Evolutionary conservation across 495 filamentous ascomycete genomes (phyloP).

Genomic region (Entonaema liquescens): DNA sequence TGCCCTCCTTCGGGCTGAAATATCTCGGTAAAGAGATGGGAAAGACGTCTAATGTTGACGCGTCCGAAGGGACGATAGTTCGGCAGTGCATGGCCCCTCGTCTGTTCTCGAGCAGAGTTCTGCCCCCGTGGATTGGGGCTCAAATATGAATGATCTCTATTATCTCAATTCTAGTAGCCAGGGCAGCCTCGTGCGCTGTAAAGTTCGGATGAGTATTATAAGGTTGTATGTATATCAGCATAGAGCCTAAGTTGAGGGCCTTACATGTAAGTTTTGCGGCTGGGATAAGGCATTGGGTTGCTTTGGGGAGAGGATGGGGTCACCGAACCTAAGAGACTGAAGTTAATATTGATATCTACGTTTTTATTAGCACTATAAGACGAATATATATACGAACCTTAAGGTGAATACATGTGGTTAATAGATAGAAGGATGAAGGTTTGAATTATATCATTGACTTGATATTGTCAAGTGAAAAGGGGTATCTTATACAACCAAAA

Average conservation of each 20-base stretch:
- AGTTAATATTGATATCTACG: background rate
- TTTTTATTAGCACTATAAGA: background rate
- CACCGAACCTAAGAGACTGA: background rate
- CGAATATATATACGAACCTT: background rate
- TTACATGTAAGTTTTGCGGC: conserved; percentile 18
- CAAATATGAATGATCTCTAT: conserved; percentile 14
- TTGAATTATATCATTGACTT: background rate
- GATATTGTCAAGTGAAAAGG: background rate
- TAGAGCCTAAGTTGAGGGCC: conserved; percentile 2
- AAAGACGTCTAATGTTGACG: conserved; percentile 21
- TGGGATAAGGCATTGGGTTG: background rate
- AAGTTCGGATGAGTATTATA: conserved; percentile 22
- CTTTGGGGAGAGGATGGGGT: conserved; percentile 1
- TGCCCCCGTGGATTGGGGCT: conserved; percentile 3
- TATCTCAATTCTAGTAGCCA: background rate
- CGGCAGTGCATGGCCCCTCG: conserved; percentile 17
- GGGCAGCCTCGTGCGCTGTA: background rate
- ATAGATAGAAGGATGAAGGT: background rate
- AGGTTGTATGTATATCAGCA: conserved; percentile 11
- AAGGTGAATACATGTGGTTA: background rate
- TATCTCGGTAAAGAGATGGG: conserved; percentile 9
- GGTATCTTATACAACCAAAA: background rate
- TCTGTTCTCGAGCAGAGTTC: conserved; percentile 9
- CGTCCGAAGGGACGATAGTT: conserved; percentile 35
- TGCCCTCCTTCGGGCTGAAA: conserved; percentile 16